Evolutionary conservation across 192 early-diverging fungal genomes (phyloP).

Genomic region (Coemansia aciculifera): DNA sequence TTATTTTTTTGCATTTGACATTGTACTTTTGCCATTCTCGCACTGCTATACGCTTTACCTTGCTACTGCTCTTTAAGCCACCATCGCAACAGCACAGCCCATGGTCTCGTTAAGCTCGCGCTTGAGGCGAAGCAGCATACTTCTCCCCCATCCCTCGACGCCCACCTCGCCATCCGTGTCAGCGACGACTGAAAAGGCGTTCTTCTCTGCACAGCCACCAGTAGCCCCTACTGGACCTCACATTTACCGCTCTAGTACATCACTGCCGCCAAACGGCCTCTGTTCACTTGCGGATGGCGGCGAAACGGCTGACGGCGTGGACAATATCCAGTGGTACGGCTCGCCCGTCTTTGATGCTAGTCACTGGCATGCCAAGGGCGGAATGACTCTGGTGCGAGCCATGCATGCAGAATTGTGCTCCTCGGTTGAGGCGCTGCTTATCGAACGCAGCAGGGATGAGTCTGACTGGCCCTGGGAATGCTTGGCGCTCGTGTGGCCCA

Average conservation of each 20-base stretch:
- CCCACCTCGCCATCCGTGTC: conserved; percentile 9
- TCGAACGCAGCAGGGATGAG: conserved; percentile 13
- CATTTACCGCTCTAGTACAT: conserved; percentile 2
- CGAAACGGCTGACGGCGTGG: background rate
- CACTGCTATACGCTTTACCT: background rate
- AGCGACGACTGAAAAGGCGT: background rate
- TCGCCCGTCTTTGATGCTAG: conserved; percentile 46
- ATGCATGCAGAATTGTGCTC: conserved; percentile 23
- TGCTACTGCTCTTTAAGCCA: background rate
- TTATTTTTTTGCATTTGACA: background rate
- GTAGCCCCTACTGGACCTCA: background rate
- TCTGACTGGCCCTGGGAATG: conserved; percentile 30
- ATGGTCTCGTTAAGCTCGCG: conserved; percentile 12
- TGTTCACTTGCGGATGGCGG: background rate
- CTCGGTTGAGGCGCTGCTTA: conserved; percentile 30
- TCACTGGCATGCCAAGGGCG: conserved; percentile 41
- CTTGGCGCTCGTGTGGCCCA: conserved; percentile 46
- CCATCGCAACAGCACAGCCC: background rate
- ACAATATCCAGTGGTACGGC: conserved; percentile 32
- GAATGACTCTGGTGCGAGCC: conserved; percentile 37
- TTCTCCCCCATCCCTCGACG: background rate
- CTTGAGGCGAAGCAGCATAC: conserved; percentile 1
- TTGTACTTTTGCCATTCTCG: background rate
- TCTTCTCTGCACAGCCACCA: background rate
- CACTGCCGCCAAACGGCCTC: background rate